Evolutionary conservation across 73 alveolate genomes (phyloP).

Genomic region (Stentor coeruleus): DNA sequence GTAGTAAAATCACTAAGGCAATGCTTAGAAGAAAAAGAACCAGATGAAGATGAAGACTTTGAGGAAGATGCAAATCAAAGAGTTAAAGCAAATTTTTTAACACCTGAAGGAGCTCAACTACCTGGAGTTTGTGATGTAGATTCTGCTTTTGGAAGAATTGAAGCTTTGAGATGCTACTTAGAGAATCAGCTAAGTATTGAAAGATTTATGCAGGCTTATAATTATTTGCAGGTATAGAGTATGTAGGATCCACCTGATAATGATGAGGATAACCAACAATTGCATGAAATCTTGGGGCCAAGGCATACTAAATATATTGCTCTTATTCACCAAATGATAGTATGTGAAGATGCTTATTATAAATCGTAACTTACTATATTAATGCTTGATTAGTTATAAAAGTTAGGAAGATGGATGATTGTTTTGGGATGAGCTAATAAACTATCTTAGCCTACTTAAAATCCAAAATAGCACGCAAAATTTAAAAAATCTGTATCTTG

Average conservation of each 20-base stretch:
- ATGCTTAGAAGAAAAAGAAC: conserved; percentile 42
- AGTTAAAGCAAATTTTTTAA: conserved; percentile 27
- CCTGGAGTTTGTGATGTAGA: conserved; percentile 77
- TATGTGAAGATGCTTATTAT: conserved; percentile 88
- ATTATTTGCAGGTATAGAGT: conserved; percentile 27
- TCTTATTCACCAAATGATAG: conserved; percentile 82
- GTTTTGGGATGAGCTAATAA: no score
- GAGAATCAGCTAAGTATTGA: conserved; percentile 66
- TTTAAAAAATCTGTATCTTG: no score
- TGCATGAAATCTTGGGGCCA: conserved; percentile 52
- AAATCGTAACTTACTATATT: no score
- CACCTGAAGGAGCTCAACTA: conserved; percentile 41
- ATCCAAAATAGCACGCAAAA: no score
- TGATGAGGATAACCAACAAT: conserved; percentile 49
- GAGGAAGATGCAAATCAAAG: conserved; percentile 51
- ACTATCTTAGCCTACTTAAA: no score
- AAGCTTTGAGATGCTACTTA: conserved; percentile 76
- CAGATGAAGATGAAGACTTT: conserved; percentile 44
- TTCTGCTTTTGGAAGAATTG: conserved; percentile 72
- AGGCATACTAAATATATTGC: conserved; percentile 55
- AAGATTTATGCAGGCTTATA: conserved; percentile 65
- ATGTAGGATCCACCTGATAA: conserved; percentile 30
- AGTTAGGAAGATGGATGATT: no score
- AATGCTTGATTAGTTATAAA: no score
- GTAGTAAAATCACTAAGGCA: conserved; percentile 32